Evolutionary conservation across 2,329 filamentous ascomycete species (phyloP), one percentile per base, ranked within the genome.

Genomic region (Amesomyces nigricolor): DNA sequence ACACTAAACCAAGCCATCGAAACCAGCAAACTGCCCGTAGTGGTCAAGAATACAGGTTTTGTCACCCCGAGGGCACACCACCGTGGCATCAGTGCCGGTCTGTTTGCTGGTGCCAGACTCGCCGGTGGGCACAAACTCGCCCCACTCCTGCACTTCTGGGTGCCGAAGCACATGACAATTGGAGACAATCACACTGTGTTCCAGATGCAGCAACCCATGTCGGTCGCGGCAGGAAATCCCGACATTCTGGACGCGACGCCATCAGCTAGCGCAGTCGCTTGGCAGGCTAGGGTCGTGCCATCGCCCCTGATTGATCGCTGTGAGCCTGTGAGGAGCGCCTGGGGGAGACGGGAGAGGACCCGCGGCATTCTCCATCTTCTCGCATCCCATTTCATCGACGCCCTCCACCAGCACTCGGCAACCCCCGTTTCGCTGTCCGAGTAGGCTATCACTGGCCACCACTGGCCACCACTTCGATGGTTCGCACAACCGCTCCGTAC

Each of bases 311-410:
- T 35, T 35, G 4, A 35, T 13, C 22, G 22, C 22, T 26, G n/a
- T n/a, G n/a, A n/a, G n/a, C n/a, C n/a, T n/a, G n/a, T n/a, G 32
- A 35, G 32, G 9, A 37, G 22, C 38, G n/a, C 8, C 43, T 59
- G 47, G 50, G 51, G 58, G 52, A 26, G 22, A 26, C 22, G 22
- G 22, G 22, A 26, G 22, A 26, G 22, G 22, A 5, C 22, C 45
- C 43, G 47, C 59, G 61, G 62, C 54, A 61, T 59, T 61, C 61
- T 64, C 59, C 58, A 62, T 63, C 57, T 51, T 53, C 32, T 35
- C 32, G 32, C 32, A 35, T 47, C 29, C 45, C 54, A 45, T 52
- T n/a, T 6, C 22, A 26, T 26, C 6, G 2, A 26, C 35, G 30
- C 19, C 42, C 9, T 19, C 44, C n/a, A 47, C 29, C 48, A 29